Evolutionary conservation across 768 basidiomycete genomes (phyloP).

Genomic region (Epithele typhae): DNA sequence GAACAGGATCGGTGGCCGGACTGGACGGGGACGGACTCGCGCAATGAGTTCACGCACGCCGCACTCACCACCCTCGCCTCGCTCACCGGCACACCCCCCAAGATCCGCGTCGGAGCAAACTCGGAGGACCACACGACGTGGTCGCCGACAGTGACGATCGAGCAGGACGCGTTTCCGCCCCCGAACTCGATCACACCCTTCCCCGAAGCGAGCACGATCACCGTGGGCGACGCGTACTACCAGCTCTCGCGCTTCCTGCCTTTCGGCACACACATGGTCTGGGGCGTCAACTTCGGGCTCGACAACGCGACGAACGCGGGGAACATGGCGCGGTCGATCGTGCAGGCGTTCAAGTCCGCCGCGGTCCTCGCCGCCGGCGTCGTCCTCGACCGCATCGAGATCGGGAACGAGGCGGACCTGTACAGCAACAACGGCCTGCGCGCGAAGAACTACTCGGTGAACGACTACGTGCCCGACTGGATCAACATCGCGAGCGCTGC

Average conservation of each 20-base stretch:
- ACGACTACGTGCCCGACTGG: constrained; percentile 27
- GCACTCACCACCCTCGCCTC: constrained; percentile 51
- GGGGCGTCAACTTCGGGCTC: constrained; percentile 63
- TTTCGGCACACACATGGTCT: constrained; percentile 51
- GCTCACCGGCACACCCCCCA: constrained; percentile 49
- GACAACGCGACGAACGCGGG: constrained; percentile 27
- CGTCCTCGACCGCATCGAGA: constrained; percentile 27
- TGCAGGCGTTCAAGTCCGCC: constrained; percentile 23
- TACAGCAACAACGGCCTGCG: constrained; percentile 28
- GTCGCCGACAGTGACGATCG: constrained; percentile 38
- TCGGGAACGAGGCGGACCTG: constrained; percentile 32
- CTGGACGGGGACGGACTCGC: constrained; percentile 50
- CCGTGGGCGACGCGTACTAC: constrained; percentile 56
- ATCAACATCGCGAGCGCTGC: constrained; percentile 21
- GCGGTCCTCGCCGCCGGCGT: constrained; percentile 24
- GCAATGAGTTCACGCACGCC: constrained; percentile 59
- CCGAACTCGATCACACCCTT: constrained; percentile 49
- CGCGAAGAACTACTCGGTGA: constrained; percentile 22
- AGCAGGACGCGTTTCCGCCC: constrained; percentile 47
- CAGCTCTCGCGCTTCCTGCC: constrained; percentile 48
- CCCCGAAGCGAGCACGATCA: constrained; percentile 60
- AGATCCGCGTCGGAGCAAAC: constrained; percentile 54
- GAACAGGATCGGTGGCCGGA: constrained; percentile 71
- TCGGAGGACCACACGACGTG: constrained; percentile 57
- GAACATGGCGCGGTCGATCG: constrained; percentile 28